These are phyloP conservation scores for Zymoseptoria crescenta DNA, from an alignment of 2,329 filamentous ascomycete genomes.

Conservation along the genomic window DNA sequence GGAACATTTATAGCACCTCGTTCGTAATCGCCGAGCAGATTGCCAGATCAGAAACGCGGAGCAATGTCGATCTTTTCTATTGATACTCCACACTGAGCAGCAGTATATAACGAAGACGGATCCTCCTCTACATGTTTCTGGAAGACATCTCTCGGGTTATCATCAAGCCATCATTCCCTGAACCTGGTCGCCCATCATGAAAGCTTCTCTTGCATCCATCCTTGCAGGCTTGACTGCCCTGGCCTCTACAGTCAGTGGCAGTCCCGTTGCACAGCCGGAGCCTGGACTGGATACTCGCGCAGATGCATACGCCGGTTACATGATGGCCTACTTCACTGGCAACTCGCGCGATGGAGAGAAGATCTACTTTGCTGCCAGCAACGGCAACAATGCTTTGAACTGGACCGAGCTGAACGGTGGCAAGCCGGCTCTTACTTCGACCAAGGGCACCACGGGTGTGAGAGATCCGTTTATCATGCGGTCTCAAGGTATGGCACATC, in stretches of 20 bases:
- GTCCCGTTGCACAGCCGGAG: not conserved
- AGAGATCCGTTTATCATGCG: conserved; percentile 49
- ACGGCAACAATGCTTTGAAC: conserved; percentile 45
- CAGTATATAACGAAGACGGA: not conserved
- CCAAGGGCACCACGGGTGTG: conserved; percentile 42
- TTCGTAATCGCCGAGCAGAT: not conserved
- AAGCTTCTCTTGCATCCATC: not conserved
- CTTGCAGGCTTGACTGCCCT: not conserved
- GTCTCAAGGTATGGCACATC: conserved; percentile 24
- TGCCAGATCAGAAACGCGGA: not conserved
- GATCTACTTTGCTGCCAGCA: conserved; percentile 46
- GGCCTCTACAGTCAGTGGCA: not conserved
- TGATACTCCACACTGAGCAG: not conserved
- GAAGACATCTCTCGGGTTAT: not conserved
- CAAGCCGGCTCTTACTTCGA: conserved; percentile 41
- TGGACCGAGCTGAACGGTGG: conserved; percentile 46
- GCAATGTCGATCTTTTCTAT: not conserved
- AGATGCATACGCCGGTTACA: conserved; percentile 34
- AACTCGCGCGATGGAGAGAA: conserved; percentile 42
- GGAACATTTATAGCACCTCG: not conserved
- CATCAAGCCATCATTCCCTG: not conserved
- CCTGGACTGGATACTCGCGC: not conserved
- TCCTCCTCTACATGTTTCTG: not conserved
- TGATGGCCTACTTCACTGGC: conserved; percentile 47
- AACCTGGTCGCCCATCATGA: not conserved